A percentile compares a stretch with the other conserved stretches of the same genome.
phyloP scores from a whole-genome alignment of 1,284 basidiomycete species.

The Acaromyces ingoldii region DNA sequence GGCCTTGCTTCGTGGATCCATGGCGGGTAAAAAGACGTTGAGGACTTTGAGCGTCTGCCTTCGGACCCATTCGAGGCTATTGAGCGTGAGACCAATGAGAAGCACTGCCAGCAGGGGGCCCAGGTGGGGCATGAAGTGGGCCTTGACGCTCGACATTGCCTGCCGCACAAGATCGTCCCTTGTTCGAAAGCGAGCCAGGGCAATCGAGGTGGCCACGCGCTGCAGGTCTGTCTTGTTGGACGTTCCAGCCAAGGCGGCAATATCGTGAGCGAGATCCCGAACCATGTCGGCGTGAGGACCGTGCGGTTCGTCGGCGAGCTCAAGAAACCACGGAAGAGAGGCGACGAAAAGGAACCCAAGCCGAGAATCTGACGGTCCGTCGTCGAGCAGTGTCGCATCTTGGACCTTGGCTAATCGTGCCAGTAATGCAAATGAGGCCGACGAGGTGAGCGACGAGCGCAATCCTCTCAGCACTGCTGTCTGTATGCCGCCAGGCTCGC shows the following conservation, averaged over 20 bases:
- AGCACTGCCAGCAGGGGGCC: conserved; percentile 72
- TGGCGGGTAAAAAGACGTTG: conserved; percentile 79
- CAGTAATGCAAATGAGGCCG: conserved; percentile 67
- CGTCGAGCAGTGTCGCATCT: conserved; percentile 68
- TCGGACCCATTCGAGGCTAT: conserved; percentile 74
- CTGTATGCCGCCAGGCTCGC: conserved; percentile 65
- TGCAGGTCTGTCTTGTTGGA: conserved; percentile 71
- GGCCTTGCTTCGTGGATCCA: conserved; percentile 66
- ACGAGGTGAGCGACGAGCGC: conserved; percentile 69
- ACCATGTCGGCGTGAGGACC: conserved; percentile 64
- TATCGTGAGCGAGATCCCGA: conserved; percentile 68
- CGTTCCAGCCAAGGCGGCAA: conserved; percentile 67
- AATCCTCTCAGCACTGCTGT: conserved; percentile 72
- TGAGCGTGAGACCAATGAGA: conserved; percentile 79
- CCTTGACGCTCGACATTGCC: conserved; percentile 70
- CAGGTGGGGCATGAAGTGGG: conserved; percentile 65
- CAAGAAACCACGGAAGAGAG: conserved; percentile 81
- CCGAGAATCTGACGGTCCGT: conserved; percentile 58
- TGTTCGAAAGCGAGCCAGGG: conserved; percentile 79
- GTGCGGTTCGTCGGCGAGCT: conserved; percentile 62
- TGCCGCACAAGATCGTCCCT: conserved; percentile 91
- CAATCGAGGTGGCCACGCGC: conserved; percentile 82
- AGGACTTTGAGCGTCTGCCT: conserved; percentile 79
- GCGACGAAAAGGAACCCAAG: conserved; percentile 77
- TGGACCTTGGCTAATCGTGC: conserved; percentile 63